Base-by-base conservation (phyloP, 2,329 filamentous ascomycete species). In the Aureobasidium zeae region DNA sequence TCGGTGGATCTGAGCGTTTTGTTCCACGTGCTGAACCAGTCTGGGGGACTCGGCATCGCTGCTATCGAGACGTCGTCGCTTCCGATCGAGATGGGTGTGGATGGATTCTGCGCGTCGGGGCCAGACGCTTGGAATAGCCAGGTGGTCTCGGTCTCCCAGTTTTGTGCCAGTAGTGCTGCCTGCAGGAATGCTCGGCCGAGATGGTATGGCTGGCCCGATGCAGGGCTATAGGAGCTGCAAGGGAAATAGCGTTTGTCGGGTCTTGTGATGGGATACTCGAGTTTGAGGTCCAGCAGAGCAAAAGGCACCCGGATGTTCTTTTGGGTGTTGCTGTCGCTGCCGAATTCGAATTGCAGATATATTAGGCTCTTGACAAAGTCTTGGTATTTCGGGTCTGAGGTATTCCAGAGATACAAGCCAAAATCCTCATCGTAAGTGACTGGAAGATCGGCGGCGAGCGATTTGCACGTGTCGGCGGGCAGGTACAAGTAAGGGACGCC, bases 101-200 rank as follows among this genome's bases (percentile, higher is more conserved):
- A 26, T 2, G 39, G 16, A 2, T 8, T 11, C 2, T 15, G 28
- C 22, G 12, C 8, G 19, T 34, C 17, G 7, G 39, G 39, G 4
- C 39, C 39, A 2, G 39, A 31, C 5, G 30, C 39, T 44, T 44
- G 39, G 4, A 31, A 34, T 4, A 44, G 30, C 29, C 29, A 44
- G 2, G 26, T 26, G 3, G 24, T 33, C 8, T 35, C 30, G 2
- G 29, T 33, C 21, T 44, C 30, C 39, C 39, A 44, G 15, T 44
- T 44, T n/a, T 44, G 39, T 8, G 31, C 39, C 9, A 44, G 16
- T 11, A 34, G 31, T 6, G 39, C 24, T 29, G 39, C 29, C 17
- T 44, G 39, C 16, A 44, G 16, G n/a, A 44, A 44, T 2, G 39
- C 39, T 10, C 39, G 39, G 15, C 39, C 39, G 8, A 44, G 30